phyloP scores from a whole-genome alignment of 2,329 filamentous ascomycete genomes.

The Aureobasidium sp. region DNA sequence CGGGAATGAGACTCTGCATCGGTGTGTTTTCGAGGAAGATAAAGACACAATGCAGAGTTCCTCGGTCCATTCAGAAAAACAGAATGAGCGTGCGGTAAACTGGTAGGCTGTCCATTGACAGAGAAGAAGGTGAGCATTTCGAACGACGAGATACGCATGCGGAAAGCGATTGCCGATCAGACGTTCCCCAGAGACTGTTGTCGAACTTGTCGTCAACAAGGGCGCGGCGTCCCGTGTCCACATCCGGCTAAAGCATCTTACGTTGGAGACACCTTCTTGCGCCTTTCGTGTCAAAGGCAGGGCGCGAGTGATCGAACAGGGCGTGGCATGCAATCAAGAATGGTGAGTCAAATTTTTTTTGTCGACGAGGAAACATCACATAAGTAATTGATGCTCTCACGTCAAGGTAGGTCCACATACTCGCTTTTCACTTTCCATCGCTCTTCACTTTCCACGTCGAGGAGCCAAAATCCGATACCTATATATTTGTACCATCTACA shows the following conservation, averaged over 20 bases:
- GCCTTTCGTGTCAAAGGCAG: slow-evolving; percentile 7
- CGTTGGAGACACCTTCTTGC: background rate
- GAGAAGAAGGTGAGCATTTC: background rate
- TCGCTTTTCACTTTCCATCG: slow-evolving; percentile 7
- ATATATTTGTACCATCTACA: slow-evolving; percentile 6
- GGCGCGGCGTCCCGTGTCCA: background rate
- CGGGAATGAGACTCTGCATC: background rate
- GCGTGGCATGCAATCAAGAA: background rate
- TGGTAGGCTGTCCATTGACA: background rate
- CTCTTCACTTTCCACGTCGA: background rate
- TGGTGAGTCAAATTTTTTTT: slow-evolving; percentile 4
- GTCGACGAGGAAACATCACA: background rate
- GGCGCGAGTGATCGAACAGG: slow-evolving; percentile 6
- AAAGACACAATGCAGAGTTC: too few relatives aligned
- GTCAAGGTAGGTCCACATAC: background rate
- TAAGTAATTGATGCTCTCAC: background rate
- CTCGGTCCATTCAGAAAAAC: slow-evolving; percentile 1
- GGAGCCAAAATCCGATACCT: background rate
- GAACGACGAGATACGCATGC: background rate
- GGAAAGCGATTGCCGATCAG: background rate
- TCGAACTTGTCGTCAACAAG: background rate
- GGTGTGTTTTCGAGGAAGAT: background rate
- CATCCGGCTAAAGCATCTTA: background rate
- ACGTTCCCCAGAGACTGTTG: background rate
- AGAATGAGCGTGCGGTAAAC: background rate